phyloP scores from a whole-genome alignment of 169 alveolate genomes.

The Plasmodium billcollinsi region DNA sequence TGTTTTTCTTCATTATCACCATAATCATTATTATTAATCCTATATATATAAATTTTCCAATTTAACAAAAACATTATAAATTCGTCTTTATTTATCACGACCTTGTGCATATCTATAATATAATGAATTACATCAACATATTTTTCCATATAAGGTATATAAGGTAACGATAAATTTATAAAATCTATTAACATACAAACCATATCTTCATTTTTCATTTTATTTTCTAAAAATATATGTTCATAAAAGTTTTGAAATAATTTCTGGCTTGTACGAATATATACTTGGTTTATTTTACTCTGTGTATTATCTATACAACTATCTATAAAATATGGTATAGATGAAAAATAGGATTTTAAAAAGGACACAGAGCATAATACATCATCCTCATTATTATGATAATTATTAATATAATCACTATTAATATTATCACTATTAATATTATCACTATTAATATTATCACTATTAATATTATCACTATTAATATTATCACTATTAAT shows the following conservation, averaged over 20 bases:
- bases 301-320: conserved; percentile 21
- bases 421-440: neutral
- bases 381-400: neutral
- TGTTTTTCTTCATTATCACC: neutral
- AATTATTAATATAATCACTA: neutral
- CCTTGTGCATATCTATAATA: conserved; percentile 24
- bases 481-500: neutral
- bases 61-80: conserved; percentile 33
- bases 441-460: neutral
- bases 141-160: conserved; percentile 21
- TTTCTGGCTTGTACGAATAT: conserved; percentile 18
- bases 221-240: neutral
- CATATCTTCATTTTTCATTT: conserved; percentile 13
- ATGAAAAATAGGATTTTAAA: conserved; percentile 38
- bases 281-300: conserved; percentile 19
- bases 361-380: conserved; percentile 8
- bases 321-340: conserved; percentile 41
- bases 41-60: conserved; percentile 14
- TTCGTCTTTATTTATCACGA: conserved; percentile 1
- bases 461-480: neutral
- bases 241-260: conserved; percentile 27
- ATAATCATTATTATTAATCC: neutral
- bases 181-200: conserved; percentile 16
- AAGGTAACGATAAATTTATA: conserved; percentile 41
- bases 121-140: conserved; percentile 22